These are phyloP conservation scores for Alternaria burnsii DNA, from an alignment of 2,329 filamentous ascomycete genomes.

Conservation along the genomic window DNA sequence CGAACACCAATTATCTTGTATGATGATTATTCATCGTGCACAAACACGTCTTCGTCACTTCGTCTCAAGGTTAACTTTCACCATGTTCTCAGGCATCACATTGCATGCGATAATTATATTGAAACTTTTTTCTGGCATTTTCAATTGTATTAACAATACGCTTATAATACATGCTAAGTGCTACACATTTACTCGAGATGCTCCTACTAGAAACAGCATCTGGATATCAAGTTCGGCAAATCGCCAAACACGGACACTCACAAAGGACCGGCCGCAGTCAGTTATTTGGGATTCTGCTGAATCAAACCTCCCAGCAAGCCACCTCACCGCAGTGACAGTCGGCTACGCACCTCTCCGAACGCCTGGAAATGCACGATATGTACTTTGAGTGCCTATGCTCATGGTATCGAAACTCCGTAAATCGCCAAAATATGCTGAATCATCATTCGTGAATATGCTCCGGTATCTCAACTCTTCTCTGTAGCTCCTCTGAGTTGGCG, in stretches of 20 bases:
- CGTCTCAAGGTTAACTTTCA: background rate
- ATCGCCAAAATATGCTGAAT: constrained; percentile 23
- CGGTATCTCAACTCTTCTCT: background rate
- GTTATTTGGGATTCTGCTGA: background rate
- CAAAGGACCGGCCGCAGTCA: constrained; percentile 1
- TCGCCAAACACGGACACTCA: background rate
- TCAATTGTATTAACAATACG: background rate
- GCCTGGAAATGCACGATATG: constrained; percentile 22
- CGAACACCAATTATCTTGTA: background rate
- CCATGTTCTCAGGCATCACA: background rate
- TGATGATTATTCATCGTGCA: background rate
- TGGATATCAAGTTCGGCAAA: background rate
- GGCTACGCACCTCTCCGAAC: constrained; percentile 17
- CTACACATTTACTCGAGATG: background rate
- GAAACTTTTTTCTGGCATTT: background rate
- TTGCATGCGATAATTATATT: background rate
- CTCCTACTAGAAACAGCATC: constrained; percentile 1
- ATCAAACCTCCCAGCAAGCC: constrained; percentile 2
- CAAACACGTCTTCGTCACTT: background rate
- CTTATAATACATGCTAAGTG: constrained; percentile 4
- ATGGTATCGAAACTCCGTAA: constrained; percentile 35
- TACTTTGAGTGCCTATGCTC: constrained; percentile 20
- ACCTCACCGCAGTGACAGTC: constrained; percentile 5
- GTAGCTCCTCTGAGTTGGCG: background rate
- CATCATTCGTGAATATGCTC: constrained; percentile 29